phyloP scores from a whole-genome alignment of 2,329 filamentous ascomycete species.

The Elsinoe ampelina region DNA sequence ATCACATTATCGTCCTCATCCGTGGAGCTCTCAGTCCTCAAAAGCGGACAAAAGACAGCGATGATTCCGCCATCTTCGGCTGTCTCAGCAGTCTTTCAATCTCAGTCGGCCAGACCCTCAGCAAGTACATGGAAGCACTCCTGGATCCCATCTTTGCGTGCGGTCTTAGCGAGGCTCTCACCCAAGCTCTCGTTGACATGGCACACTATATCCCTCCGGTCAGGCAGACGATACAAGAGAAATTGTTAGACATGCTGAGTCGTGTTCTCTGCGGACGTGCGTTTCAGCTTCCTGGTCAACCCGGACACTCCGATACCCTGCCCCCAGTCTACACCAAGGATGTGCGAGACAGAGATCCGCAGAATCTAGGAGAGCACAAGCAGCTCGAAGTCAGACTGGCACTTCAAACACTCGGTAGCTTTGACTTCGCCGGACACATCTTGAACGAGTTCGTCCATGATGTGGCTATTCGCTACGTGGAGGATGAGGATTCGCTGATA shows the following conservation, averaged over 20 bases:
- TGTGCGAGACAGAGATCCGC: slow-evolving; percentile 70
- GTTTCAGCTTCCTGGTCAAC: slow-evolving; percentile 86
- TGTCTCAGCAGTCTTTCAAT: slow-evolving; percentile 95
- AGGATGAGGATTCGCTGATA: slow-evolving; percentile 89
- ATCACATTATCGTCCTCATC: slow-evolving; percentile 88
- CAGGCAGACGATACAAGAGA: slow-evolving; percentile 84
- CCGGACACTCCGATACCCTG: slow-evolving; percentile 71
- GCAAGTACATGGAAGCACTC: slow-evolving; percentile 95
- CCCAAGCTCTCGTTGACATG: slow-evolving; percentile 94
- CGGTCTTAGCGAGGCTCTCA: slow-evolving; percentile 84
- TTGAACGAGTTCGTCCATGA: slow-evolving; percentile 98
- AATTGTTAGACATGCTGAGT: slow-evolving; percentile 88
- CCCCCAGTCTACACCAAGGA: slow-evolving; percentile 63
- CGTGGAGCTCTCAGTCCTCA: slow-evolving; percentile 79
- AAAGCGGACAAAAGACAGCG: slow-evolving; percentile 53
- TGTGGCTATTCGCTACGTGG: slow-evolving; percentile 95
- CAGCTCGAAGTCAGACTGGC: slow-evolving; percentile 87
- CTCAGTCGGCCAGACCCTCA: slow-evolving; percentile 89
- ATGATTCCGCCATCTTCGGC: slow-evolving; percentile 77
- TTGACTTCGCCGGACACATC: slow-evolving; percentile 86
- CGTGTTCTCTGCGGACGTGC: slow-evolving; percentile 85
- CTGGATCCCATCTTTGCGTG: slow-evolving; percentile 96
- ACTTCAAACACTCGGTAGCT: slow-evolving; percentile 91
- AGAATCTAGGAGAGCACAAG: slow-evolving; percentile 61
- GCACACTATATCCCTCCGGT: slow-evolving; percentile 97